phyloP scores from a whole-genome alignment of 177 flowering plant species.

The Vitis hybrid region DNA sequence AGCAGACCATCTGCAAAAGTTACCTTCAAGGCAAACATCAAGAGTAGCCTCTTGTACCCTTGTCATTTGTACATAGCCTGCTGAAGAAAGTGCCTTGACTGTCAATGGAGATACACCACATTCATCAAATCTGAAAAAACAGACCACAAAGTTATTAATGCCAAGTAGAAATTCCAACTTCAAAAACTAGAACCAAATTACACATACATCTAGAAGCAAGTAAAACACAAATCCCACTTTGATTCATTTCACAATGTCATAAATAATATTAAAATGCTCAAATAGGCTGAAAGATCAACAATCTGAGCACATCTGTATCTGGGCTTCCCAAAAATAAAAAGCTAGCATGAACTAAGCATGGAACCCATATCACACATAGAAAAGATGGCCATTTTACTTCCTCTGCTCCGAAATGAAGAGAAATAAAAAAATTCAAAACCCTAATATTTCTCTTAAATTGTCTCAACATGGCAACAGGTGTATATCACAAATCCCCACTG shows the following conservation, averaged over 20 bases:
- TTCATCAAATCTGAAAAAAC: slow-evolving; percentile 69
- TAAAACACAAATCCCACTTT: too few species aligned
- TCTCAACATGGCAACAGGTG: neutral
- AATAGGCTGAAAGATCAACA: too few species aligned
- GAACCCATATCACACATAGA: too few species aligned
- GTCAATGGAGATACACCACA: slow-evolving; percentile 76
- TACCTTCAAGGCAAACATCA: slow-evolving; percentile 70
- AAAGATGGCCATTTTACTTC: too few species aligned
- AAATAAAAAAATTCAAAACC: too few species aligned
- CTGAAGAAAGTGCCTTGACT: slow-evolving; percentile 70
- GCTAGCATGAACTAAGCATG: too few species aligned
- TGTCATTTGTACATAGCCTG: slow-evolving; percentile 88
- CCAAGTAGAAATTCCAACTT: neutral
- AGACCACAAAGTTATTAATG: neutral
- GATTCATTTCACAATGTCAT: too few species aligned
- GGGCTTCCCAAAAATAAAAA: too few species aligned
- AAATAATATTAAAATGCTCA: too few species aligned
- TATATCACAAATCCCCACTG: neutral
- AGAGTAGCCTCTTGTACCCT: slow-evolving; percentile 83
- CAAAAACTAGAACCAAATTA: neutral
- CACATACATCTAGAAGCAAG: neutral
- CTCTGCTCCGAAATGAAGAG: too few species aligned
- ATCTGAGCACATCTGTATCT: too few species aligned
- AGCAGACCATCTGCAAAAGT: slow-evolving; percentile 1
- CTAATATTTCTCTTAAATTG: too few species aligned